Conservation (phyloP, 345 rosid species). For the Microcos paniculata region DNA sequence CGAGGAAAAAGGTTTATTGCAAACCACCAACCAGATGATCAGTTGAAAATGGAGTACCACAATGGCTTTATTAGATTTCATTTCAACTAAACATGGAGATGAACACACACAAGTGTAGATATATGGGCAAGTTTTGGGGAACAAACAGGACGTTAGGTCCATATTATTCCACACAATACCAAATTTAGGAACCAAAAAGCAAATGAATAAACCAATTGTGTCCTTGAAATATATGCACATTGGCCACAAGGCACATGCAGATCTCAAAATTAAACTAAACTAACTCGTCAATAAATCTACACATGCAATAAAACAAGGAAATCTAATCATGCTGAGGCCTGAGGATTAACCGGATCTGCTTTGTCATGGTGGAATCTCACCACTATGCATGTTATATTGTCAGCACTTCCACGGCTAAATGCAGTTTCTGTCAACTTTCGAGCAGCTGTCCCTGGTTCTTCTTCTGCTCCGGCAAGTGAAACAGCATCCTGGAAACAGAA, state of each 20-base stretch:
- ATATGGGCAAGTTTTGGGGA: background rate
- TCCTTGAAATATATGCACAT: slow-evolving; percentile 38
- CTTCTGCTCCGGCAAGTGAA: slow-evolving; percentile 66
- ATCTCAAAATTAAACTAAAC: slow-evolving; percentile 12
- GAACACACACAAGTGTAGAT: background rate
- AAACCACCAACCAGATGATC: too few species aligned
- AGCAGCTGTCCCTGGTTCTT: slow-evolving; percentile 83
- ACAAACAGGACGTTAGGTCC: background rate
- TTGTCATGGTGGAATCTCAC: slow-evolving; percentile 68
- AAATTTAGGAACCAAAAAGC: slow-evolving; percentile 16
- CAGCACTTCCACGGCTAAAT: slow-evolving; percentile 83
- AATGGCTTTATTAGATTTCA: too few species aligned
- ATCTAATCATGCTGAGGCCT: slow-evolving; percentile 28
- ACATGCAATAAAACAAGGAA: slow-evolving; percentile 18
- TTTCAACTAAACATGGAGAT: too few species aligned
- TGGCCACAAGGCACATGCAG: slow-evolving; percentile 28
- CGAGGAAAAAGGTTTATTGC: too few species aligned
- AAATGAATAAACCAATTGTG: slow-evolving; percentile 41
- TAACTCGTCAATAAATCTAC: slow-evolving; percentile 19
- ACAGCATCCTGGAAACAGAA: slow-evolving; percentile 72
- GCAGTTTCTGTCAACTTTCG: slow-evolving; percentile 86
- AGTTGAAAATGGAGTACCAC: too few species aligned
- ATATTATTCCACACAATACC: slow-evolving; percentile 1
- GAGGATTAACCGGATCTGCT: slow-evolving; percentile 30
- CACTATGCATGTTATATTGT: slow-evolving; percentile 95